These are phyloP conservation scores for Phaeoacremonium minimum DNA, from an alignment of 2,329 filamentous ascomycete genomes.

Conservation along the genomic window DNA sequence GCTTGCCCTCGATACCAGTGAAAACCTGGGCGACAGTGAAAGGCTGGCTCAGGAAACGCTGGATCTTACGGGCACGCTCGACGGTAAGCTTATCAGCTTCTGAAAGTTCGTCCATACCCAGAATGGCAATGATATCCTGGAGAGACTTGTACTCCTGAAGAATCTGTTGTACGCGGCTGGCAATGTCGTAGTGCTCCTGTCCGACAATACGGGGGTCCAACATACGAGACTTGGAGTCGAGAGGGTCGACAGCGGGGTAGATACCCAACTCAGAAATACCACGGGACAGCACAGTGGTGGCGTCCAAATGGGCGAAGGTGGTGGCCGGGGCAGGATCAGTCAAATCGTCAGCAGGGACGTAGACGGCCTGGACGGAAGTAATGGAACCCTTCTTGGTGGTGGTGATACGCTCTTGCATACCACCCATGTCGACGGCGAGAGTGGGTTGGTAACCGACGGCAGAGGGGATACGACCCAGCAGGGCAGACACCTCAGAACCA, in stretches of 20 bases:
- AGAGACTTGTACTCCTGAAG: conserved; percentile 99
- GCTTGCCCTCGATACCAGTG: conserved; percentile 90
- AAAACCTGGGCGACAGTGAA: conserved; percentile 85
- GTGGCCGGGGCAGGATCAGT: conserved; percentile 99
- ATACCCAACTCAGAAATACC: conserved; percentile 99
- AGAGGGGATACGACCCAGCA: conserved; percentile 99
- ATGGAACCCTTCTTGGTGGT: conserved; percentile 99
- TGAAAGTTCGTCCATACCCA: conserved; percentile 99
- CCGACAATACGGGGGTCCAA: conserved; percentile 98
- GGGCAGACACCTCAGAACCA: conserved; percentile 99
- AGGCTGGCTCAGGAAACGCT: conserved; percentile 99
- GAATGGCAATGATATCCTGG: conserved; percentile 99
- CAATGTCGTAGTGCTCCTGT: conserved; percentile 94
- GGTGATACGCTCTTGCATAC: conserved; percentile 99
- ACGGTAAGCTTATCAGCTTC: conserved; percentile 99
- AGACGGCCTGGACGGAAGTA: conserved; percentile 99
- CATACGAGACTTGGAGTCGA: conserved; percentile 99
- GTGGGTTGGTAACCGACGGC: conserved; percentile 99
- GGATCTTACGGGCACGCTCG: conserved; percentile 99
- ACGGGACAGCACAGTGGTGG: conserved; percentile 99
- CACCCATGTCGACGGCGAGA: conserved; percentile 97
- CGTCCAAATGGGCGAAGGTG: conserved; percentile 99
- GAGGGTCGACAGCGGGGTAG: conserved; percentile 99
- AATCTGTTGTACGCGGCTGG: conserved; percentile 96
- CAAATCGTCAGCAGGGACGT: conserved; percentile 99